Conservation (phyloP, 805 yeast species). For the Kuraishia floccosa region DNA sequence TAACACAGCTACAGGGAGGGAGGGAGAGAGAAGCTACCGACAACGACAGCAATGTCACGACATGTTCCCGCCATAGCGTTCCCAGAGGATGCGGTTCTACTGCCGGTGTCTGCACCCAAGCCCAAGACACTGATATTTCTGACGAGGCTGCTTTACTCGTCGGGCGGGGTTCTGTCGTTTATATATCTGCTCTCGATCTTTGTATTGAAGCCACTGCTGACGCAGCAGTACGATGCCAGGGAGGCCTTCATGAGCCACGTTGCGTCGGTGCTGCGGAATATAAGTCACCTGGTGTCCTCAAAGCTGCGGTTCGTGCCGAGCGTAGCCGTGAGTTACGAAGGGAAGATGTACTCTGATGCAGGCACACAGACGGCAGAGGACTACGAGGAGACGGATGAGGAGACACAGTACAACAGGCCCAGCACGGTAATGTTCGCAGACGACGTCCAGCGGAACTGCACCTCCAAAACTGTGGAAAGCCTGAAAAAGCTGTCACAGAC, state of each 20-base stretch:
- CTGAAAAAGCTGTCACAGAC: conserved; percentile 16
- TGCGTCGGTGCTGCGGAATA: conserved; percentile 14
- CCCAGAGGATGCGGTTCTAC: conserved; percentile 22
- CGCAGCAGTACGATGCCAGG: conserved; percentile 26
- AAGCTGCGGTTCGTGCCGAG: conserved; percentile 22
- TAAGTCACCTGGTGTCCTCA: conserved; percentile 15
- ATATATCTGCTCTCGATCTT: conserved; percentile 19
- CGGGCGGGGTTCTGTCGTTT: conserved; percentile 20
- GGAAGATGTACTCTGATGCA: conserved; percentile 22
- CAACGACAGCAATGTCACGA: too few relatives aligned
- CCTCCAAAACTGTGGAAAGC: conserved; percentile 8
- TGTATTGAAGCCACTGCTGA: conserved; percentile 27
- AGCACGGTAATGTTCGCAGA: conserved; percentile 13
- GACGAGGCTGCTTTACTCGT: conserved; percentile 18
- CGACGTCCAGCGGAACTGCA: conserved; percentile 7
- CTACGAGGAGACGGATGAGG: conserved; percentile 7
- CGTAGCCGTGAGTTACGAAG: conserved; percentile 29
- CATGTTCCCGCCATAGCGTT: too few relatives aligned
- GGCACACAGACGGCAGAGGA: conserved; percentile 12
- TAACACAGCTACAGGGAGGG: too few relatives aligned
- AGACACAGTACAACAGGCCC: conserved; percentile 2
- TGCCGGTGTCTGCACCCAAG: conserved; percentile 6
- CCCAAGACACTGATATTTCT: conserved; percentile 17
- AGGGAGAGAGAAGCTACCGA: too few relatives aligned
- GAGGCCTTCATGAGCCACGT: conserved; percentile 17